Percentiles rank a stretch among this genome's conserved stretches.
These are phyloP conservation scores for Pseudogymnoascus sp. DNA, from an alignment of 2,329 filamentous ascomycete species.

Conservation along the genomic window DNA sequence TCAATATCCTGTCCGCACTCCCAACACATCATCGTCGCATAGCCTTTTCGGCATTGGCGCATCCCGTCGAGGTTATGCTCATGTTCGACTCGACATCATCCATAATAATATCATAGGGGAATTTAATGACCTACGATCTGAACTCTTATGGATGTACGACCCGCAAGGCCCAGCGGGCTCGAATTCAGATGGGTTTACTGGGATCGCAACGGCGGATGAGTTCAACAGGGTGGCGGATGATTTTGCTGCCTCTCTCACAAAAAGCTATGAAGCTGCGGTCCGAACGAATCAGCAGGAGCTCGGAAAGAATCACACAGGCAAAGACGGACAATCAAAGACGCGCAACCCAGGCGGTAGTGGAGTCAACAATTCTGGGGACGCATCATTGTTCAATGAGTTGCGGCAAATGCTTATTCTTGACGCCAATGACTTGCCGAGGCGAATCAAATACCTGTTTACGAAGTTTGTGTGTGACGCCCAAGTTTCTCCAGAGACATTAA, in stretches of 20 bases:
- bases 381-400: conserved; percentile 1
- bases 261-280: conserved; percentile 15
- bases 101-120: background rate
- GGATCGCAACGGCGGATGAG: conserved; percentile 6
- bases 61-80: background rate
- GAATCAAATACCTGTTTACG: conserved; percentile 63
- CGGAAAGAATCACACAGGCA: background rate
- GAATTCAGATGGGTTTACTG: conserved; percentile 4
- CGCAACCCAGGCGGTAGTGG: conserved; percentile 16
- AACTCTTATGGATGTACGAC: background rate
- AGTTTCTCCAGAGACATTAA: conserved; percentile 43
- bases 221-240: conserved; percentile 16
- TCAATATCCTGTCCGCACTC: background rate
- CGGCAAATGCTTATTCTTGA: conserved; percentile 33
- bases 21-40: background rate
- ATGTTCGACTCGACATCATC: background rate
- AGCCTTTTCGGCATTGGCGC: background rate
- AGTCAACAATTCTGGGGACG: background rate
- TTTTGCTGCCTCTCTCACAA: conserved; percentile 14
- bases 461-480: conserved; percentile 51
- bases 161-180: background rate
- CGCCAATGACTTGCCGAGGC: conserved; percentile 39
- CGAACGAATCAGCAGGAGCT: conserved; percentile 11
- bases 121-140: background rate
- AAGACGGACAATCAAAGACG: background rate